Conservation (phyloP, 192 early-diverging fungal genomes). For the Neocallimastix lanati region DNA sequence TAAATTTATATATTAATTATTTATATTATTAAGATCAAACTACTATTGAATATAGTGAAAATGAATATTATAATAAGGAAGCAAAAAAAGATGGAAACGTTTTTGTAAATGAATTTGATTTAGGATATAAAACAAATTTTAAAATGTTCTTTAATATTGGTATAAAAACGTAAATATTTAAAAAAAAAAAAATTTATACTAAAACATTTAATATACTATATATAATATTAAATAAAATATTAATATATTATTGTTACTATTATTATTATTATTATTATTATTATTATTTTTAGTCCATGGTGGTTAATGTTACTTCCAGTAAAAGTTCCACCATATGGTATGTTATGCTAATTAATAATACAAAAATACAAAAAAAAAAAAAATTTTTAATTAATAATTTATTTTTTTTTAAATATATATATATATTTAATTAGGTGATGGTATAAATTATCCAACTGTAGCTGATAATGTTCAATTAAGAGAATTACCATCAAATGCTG, state of each 20-base stretch:
- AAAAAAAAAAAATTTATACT: no score
- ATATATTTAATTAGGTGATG: neutral
- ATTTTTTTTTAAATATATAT: no score
- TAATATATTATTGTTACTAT: no score
- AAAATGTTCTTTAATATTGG: neutral
- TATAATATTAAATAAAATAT: no score
- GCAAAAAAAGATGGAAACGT: neutral
- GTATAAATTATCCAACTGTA: neutral
- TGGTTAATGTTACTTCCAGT: neutral
- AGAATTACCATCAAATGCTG: neutral
- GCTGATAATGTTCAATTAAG: neutral
- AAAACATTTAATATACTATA: no score
- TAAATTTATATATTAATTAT: neutral
- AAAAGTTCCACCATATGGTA: neutral
- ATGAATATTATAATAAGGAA: neutral
- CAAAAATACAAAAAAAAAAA: no score
- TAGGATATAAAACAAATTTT: neutral
- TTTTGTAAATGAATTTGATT: neutral
- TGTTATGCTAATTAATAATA: neutral
- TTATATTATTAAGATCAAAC: neutral
- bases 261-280: neutral
- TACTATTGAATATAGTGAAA: neutral
- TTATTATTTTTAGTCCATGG: neutral
- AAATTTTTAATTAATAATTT: no score
- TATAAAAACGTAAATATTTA: neutral